Percentiles rank a stretch among this genome's conserved stretches.
Conservation (phyloP, 768 basidiomycete genomes). For the Auriscalpium microsporum region DNA sequence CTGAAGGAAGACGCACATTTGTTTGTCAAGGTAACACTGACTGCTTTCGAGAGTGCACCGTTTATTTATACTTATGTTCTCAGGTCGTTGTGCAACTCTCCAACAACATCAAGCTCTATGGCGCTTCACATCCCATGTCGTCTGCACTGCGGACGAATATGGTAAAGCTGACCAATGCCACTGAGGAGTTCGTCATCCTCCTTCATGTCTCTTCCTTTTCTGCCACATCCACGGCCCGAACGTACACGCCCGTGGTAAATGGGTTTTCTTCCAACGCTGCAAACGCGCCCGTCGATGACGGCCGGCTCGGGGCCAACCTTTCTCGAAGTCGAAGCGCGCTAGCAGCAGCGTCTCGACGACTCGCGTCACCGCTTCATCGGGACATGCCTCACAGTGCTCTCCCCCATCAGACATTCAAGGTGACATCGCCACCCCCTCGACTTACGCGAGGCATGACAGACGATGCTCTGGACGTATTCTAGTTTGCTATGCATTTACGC, state of each 20-base stretch:
- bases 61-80: not conserved
- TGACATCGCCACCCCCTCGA: constrained; percentile 26
- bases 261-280: not conserved
- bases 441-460: constrained; percentile 10
- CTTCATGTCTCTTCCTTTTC: constrained; percentile 81
- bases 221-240: constrained; percentile 42
- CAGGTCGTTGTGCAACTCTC: constrained; percentile 74
- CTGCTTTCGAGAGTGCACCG: not conserved
- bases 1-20: constrained; percentile 70
- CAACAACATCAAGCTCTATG: constrained; percentile 59
- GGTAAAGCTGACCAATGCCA: constrained; percentile 70
- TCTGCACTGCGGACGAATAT: constrained; percentile 59
- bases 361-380: constrained; percentile 6
- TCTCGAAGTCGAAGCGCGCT: constrained; percentile 10
- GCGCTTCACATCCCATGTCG: constrained; percentile 47
- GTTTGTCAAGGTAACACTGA: constrained; percentile 64
- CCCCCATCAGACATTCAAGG: constrained; percentile 39
- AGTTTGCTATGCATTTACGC: not conserved
- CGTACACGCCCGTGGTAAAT: constrained; percentile 45
- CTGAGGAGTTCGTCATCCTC: constrained; percentile 81
- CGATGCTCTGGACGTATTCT: constrained; percentile 9
- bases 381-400: constrained; percentile 49
- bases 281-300: not conserved
- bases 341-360: not conserved
- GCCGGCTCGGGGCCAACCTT: not conserved